A percentile compares a stretch with the other conserved stretches of the same genome.
These are phyloP conservation scores for Colletotrichum spaethianum DNA, from an alignment of 2,329 filamentous ascomycete species.

Conservation along the genomic window DNA sequence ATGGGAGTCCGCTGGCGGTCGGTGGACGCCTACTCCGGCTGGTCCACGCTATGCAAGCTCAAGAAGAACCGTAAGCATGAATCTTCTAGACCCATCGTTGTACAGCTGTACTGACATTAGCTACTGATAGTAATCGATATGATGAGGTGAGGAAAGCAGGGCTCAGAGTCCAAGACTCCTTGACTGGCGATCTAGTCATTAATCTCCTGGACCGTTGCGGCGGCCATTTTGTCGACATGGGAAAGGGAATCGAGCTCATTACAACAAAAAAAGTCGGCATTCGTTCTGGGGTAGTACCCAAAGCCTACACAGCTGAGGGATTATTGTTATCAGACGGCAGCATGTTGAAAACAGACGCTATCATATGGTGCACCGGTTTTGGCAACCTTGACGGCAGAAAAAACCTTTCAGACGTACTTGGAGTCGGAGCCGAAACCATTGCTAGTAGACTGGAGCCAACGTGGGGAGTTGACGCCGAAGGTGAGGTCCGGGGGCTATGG, in stretches of 20 bases:
- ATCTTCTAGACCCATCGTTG: background rate
- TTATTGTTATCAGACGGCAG: slow-evolving; percentile 50
- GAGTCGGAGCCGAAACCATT: slow-evolving; percentile 46
- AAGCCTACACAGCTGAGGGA: slow-evolving; percentile 47
- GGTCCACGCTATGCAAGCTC: slow-evolving; percentile 24
- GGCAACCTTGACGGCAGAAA: slow-evolving; percentile 48
- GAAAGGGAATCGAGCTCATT: slow-evolving; percentile 49
- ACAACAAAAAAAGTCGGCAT: slow-evolving; percentile 47
- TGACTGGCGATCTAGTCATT: slow-evolving; percentile 33
- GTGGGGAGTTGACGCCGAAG: slow-evolving; percentile 58
- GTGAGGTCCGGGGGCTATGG: slow-evolving; percentile 58
- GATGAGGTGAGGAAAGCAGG: slow-evolving; percentile 12
- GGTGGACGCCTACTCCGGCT: slow-evolving; percentile 24
- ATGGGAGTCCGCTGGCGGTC: slow-evolving; percentile 25
- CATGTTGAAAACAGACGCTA: slow-evolving; percentile 48
- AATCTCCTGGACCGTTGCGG: slow-evolving; percentile 50
- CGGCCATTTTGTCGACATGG: slow-evolving; percentile 55
- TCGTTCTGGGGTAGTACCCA: slow-evolving; percentile 48
- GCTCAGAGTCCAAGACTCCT: slow-evolving; percentile 31
- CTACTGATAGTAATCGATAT: slow-evolving; percentile 31
- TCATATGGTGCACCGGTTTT: slow-evolving; percentile 56
- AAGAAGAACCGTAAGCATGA: slow-evolving; percentile 38
- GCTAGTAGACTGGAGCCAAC: slow-evolving; percentile 53
- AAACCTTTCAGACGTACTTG: slow-evolving; percentile 48
- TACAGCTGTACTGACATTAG: rapidly evolving